Base-by-base conservation (phyloP, 2,329 filamentous ascomycete genomes). In the Diaporthe sp. region DNA sequence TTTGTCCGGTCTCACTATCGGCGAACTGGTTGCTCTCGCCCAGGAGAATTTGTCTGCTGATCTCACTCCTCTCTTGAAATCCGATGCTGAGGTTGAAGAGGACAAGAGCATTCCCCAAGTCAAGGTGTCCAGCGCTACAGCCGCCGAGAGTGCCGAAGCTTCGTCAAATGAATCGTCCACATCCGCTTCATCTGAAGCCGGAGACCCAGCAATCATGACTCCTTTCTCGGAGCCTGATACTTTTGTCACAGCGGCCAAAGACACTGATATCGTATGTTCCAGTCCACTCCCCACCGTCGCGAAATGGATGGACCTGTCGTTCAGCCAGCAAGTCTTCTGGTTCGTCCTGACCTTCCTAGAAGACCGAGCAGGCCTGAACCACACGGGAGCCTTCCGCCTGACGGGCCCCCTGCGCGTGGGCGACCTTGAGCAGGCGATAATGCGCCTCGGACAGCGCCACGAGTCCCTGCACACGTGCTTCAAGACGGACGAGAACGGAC, bases 271-370 rank as follows among this genome's bases (percentile, higher is more conserved):
- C 13, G 57, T 60, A 60, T 60, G 57, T 60, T 60, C 57, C 57
- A 61, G n/a, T 61, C 57, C 35, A 28, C 57, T 40, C 8, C 57
- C 57, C 35, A 40, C 19, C 4, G 35, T 61, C 38, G 1, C n/a
- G 13, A 42, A 28, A n/a, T 61, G 35, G 35, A 42, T 61, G 35
- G 35, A 42, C 57, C 12, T 61, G 15, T 42, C 57, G 7, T 42
- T 61, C 35, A 61, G 57, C 35, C 57, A 61, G 35, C 35, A 61
- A 42, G 35, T 61, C n/a, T 61, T 61, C 22, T 61, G 57, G 57
- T 61, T 61, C 35, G 35, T 61, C 13, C 35, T 42, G 38, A 42
- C 57, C 17, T 61, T 42, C 35, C 57, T 61, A 42, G 57, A 42
- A 61, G 57, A 61, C 35, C 35, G 9, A 22, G 35, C 57, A 2